Percentiles rank a stretch among this genome's conserved stretches.
Conservation (phyloP, 192 early-diverging fungal genomes). For the Umbelopsis ramanniana region DNA sequence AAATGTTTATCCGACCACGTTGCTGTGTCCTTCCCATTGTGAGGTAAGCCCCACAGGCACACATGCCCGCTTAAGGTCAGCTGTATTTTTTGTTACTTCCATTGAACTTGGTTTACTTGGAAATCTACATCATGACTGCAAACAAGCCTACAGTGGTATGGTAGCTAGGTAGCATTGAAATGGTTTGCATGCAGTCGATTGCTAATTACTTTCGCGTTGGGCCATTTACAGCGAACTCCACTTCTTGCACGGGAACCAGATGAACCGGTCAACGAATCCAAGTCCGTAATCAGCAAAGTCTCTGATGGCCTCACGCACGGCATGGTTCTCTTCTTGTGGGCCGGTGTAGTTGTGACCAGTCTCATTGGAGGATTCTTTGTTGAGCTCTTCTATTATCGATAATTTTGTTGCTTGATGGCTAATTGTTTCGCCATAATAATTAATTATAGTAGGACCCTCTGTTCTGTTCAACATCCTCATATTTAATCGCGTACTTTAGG, state of each 20-base stretch:
- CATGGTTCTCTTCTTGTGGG: neutral
- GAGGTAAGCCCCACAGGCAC: slow-evolving; percentile 5
- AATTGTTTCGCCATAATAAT: neutral
- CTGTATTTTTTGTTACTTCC: no score
- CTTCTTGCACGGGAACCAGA: neutral
- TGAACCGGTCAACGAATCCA: neutral
- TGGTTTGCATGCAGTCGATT: neutral
- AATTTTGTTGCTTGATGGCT: neutral
- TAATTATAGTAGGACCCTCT: neutral
- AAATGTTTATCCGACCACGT: slow-evolving; percentile 18
- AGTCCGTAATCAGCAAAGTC: neutral
- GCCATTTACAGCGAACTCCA: neutral
- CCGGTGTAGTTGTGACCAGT: neutral
- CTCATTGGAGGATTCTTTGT: neutral
- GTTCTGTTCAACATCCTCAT: neutral
- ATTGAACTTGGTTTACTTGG: no score
- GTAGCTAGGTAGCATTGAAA: neutral
- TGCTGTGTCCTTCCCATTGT: neutral
- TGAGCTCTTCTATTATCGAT: slow-evolving; percentile 8
- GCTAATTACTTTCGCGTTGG: no score
- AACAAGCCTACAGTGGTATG: neutral
- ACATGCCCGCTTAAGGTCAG: neutral
- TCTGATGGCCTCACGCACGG: neutral
- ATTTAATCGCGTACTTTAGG: neutral
- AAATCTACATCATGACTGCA: neutral